Evolutionary conservation across 2,329 filamentous ascomycete species (phyloP), one percentile per base, ranked within the genome.

Genomic region (Phaeosphaeria sp.): DNA sequence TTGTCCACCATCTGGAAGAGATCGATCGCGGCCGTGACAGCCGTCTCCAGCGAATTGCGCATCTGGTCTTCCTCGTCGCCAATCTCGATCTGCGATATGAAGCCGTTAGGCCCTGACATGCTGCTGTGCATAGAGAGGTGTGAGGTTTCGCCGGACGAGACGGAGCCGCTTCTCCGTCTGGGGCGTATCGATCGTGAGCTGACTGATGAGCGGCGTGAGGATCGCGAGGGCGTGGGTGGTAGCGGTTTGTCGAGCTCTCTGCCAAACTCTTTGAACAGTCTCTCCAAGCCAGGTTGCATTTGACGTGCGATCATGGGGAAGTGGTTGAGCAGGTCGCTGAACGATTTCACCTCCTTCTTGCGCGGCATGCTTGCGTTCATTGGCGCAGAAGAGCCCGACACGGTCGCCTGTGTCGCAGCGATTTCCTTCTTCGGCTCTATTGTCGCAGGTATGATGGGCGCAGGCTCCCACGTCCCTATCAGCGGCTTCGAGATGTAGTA

Each of bases 261-360:
- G 6, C 88, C 89, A 74, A 99, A 98, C 67, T 98, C 93, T 59
- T 90, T 88, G 72, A 98, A 97, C 24, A 98, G 80, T 69, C 89
- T 89, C 71, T 99, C 94, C 33, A 99, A 79, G 0, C 95, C 95
- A 1, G 90, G 87, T 68, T 97, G 93, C 93, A 99, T 97, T 77
- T 99, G 95, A 58, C 92, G 87, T 22, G 93, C 93, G 68, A 99
- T 98, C 86, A 96, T 91, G 1, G 95, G 95, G 65, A 98, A 99
- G 67, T 93, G 88, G 65, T 91, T 91, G 43, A 99, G 83, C 15
- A 99, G 84, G 64, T 98, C 95, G 59, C 90, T 89, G 74, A 99
- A 99, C 33, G 87, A 92, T 78, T 89, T 92, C 74, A 99, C 90
- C 58, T 96, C 92, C 78, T 96, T 97, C 80, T 97, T 97, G 60